Conservation (phyloP, 306 rosid genomes). For the Fagus crenata region DNA sequence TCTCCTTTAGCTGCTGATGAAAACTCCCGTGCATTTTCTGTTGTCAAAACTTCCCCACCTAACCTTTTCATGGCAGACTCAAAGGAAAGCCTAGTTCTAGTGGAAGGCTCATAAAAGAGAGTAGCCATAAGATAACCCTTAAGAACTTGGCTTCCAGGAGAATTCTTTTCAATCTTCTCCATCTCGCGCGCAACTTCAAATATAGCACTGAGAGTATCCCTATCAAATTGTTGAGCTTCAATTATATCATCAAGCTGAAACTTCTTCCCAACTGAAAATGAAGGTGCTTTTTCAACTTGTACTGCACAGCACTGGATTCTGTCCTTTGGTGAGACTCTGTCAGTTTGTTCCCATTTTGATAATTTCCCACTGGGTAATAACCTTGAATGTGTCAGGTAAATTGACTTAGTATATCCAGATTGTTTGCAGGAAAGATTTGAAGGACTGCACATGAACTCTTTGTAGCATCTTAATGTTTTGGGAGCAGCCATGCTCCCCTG, state of each 20-base stretch:
- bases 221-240: slow-evolving; percentile 83
- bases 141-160: slow-evolving; percentile 71
- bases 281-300: slow-evolving; percentile 44
- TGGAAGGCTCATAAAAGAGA: slow-evolving; percentile 86
- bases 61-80: slow-evolving; percentile 95
- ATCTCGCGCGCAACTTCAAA: slow-evolving; percentile 75
- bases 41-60: slow-evolving; percentile 89
- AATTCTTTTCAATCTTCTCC: slow-evolving; percentile 75
- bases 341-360: slow-evolving; percentile 28
- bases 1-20: slow-evolving; percentile 94
- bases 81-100: slow-evolving; percentile 88
- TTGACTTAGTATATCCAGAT: slow-evolving; percentile 15
- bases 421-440: slow-evolving; percentile 15
- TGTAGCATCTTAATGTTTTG: slow-evolving; percentile 27
- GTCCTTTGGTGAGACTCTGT: slow-evolving; percentile 22
- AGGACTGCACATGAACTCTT: slow-evolving; percentile 26
- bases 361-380: slow-evolving; percentile 29
- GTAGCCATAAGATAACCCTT: slow-evolving; percentile 93
- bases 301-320: slow-evolving; percentile 39
- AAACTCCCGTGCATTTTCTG: slow-evolving; percentile 92
- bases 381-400: slow-evolving; percentile 21
- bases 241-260: slow-evolving; percentile 78
- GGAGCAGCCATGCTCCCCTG: slow-evolving; percentile 41
- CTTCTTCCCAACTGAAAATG: slow-evolving; percentile 50
- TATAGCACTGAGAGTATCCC: slow-evolving; percentile 59